Percentiles rank a stretch among this genome's conserved stretches.
Evolutionary conservation across 129 eudicot genomes (phyloP).

Genomic region (Logfia minima): DNA sequence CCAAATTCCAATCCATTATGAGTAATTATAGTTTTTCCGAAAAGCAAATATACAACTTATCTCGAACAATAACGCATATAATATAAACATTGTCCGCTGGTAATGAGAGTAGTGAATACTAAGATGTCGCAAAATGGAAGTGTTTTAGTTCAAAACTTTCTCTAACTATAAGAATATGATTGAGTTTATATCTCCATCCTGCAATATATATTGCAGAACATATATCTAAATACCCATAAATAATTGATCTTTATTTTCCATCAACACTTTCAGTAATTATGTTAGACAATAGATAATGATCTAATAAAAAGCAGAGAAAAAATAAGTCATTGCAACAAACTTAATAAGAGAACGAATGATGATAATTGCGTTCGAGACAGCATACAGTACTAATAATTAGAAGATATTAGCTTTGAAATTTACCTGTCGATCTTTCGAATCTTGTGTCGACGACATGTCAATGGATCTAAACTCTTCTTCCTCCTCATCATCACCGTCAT

Average conservation of each 20-base stretch:
- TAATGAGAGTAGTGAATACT: background rate
- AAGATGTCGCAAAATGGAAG: background rate
- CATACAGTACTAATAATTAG: background rate
- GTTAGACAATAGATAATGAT: background rate
- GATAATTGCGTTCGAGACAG: background rate
- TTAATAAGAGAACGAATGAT: background rate
- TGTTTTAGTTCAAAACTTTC: background rate
- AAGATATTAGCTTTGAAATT: background rate
- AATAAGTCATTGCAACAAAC: background rate
- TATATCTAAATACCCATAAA: background rate
- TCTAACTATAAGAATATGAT: background rate
- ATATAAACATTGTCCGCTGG: background rate
- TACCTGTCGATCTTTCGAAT: constrained; percentile 38
- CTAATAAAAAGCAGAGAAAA: background rate
- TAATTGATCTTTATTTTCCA: background rate
- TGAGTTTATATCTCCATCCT: background rate
- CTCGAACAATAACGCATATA: no score
- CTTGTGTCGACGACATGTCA: constrained; percentile 13
- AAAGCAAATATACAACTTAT: background rate
- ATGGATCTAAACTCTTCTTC: constrained; percentile 41
- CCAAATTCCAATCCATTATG: background rate
- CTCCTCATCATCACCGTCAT: constrained; percentile 29
- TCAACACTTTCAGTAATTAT: constrained; percentile 6
- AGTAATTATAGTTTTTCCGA: background rate
- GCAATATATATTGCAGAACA: background rate